phyloP scores from a whole-genome alignment of 257 asterid genomes.

The Solanum bukasovii region DNA sequence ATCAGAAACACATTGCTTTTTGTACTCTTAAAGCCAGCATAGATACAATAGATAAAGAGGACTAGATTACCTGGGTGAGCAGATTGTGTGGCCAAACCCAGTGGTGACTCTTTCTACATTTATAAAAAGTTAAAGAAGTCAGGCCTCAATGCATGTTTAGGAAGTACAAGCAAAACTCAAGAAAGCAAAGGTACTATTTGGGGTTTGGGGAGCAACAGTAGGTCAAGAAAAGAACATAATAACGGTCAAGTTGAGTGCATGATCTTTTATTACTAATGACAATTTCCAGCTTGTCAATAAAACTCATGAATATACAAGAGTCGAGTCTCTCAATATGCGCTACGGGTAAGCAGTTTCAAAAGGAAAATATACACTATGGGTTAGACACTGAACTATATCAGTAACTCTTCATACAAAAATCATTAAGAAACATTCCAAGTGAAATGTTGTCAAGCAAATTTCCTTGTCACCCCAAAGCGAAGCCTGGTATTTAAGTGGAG shows the following conservation, averaged over 20 bases:
- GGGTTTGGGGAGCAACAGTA: neutral
- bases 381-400: neutral
- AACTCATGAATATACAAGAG: neutral
- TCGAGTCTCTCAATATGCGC: neutral
- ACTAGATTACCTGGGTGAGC: slow-evolving; percentile 74
- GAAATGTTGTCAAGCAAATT: neutral
- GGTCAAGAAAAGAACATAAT: neutral
- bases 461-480: neutral
- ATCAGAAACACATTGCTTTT: neutral
- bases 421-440: neutral
- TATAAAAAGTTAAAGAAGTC: slow-evolving; percentile 1
- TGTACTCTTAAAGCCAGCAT: neutral
- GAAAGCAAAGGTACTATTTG: neutral
- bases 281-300: neutral
- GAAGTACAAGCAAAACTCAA: neutral
- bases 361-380: neutral
- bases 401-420: neutral
- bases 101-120: slow-evolving; percentile 61
- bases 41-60: neutral
- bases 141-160: neutral
- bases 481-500: no score
- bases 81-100: slow-evolving; percentile 60
- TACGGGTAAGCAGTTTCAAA: neutral
- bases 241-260: neutral
- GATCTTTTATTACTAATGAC: neutral